A percentile compares a stretch with the other conserved stretches of the same genome.
These are phyloP conservation scores for Epicoccum sorghinum DNA, from an alignment of 2,329 filamentous ascomycete species.

Conservation along the genomic window DNA sequence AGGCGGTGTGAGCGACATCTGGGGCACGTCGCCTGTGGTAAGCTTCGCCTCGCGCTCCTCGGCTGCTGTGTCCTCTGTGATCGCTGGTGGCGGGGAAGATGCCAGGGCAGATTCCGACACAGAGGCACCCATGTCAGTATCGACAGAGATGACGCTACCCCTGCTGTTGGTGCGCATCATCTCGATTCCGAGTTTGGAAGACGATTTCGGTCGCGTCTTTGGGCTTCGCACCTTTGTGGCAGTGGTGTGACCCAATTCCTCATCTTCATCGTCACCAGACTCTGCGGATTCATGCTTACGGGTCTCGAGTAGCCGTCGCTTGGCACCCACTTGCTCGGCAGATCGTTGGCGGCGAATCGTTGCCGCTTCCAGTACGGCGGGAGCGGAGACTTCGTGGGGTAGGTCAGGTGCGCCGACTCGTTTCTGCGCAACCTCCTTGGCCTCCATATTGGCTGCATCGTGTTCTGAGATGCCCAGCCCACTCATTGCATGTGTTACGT, in stretches of 20 bases:
- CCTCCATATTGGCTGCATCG: constrained; percentile 56
- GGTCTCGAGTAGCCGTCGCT: constrained; percentile 76
- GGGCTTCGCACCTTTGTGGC: constrained; percentile 51
- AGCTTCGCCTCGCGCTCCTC: constrained; percentile 39
- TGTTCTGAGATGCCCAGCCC: constrained; percentile 77
- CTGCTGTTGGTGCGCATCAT: constrained; percentile 98
- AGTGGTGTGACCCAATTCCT: constrained; percentile 72
- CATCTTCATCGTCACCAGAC: constrained; percentile 93
- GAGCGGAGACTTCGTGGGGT: constrained; percentile 58
- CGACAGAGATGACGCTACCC: constrained; percentile 69
- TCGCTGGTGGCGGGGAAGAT: constrained; percentile 49
- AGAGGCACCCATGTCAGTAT: constrained; percentile 48
- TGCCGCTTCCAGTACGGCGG: constrained; percentile 62
- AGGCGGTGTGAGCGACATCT: constrained; percentile 56
- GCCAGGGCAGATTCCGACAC: constrained; percentile 41
- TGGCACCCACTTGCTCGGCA: constrained; percentile 74
- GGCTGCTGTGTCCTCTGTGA: constrained; percentile 48
- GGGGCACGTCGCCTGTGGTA: constrained; percentile 32
- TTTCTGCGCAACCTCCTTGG: constrained; percentile 35
- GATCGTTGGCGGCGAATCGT: constrained; percentile 68
- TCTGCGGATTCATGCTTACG: constrained; percentile 76
- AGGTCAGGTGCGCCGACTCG: constrained; percentile 37
- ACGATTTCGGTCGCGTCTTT: constrained; percentile 53
- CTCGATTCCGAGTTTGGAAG: constrained; percentile 88
- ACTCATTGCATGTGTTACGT: constrained; percentile 56